Evolutionary conservation across 2,329 filamentous ascomycete genomes (phyloP).

Genomic region (Zasmidium citrigriseum): DNA sequence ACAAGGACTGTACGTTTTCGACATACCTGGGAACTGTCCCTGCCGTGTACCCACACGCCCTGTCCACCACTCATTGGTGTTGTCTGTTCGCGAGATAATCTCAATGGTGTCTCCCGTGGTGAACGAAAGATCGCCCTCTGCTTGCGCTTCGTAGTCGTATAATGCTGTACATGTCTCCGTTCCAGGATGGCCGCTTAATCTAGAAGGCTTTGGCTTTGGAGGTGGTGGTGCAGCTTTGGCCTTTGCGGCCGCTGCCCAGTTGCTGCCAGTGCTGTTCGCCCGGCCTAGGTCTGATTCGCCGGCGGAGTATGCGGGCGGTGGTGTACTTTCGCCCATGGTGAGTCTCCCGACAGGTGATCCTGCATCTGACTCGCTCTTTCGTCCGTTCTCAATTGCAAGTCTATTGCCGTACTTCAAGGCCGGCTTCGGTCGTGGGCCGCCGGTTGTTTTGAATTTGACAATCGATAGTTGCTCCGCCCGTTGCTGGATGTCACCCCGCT

Average conservation of each 20-base stretch:
- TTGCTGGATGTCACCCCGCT: slow-evolving; percentile 85
- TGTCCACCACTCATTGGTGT: slow-evolving; percentile 97
- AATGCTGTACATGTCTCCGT: slow-evolving; percentile 84
- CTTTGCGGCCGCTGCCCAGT: slow-evolving; percentile 49
- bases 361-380: slow-evolving; percentile 13
- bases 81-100: slow-evolving; percentile 71
- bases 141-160: slow-evolving; percentile 95
- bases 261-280: slow-evolving; percentile 35
- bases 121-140: slow-evolving; percentile 92
- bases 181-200: slow-evolving; percentile 62
- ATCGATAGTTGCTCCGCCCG: slow-evolving; percentile 81
- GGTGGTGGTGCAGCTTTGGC: slow-evolving; percentile 52
- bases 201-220: slow-evolving; percentile 66
- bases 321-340: slow-evolving; percentile 18
- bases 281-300: slow-evolving; percentile 30
- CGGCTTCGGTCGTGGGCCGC: slow-evolving; percentile 57
- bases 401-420: slow-evolving; percentile 51
- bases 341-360: slow-evolving; percentile 29
- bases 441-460: slow-evolving; percentile 87
- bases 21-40: slow-evolving; percentile 92
- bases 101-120: slow-evolving; percentile 86
- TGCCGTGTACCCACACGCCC: slow-evolving; percentile 76
- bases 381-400: slow-evolving; percentile 37
- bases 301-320: slow-evolving; percentile 31
- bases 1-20: no score